Evolutionary conservation across 2,329 filamentous ascomycete species (phyloP).

Genomic region (Camptophora hylomeconis): DNA sequence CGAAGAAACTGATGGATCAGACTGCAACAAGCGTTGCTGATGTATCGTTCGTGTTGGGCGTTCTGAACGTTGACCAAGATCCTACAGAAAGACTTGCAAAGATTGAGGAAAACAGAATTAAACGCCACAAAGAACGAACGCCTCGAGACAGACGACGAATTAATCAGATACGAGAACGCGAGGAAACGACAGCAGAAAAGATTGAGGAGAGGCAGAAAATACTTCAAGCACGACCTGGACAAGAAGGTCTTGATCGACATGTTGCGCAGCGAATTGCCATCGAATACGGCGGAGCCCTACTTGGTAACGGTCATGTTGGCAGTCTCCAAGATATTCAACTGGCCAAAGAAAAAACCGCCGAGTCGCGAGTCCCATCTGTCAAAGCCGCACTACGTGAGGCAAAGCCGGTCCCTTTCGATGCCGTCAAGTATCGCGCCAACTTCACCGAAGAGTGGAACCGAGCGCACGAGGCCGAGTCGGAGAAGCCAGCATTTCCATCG

Average conservation of each 20-base stretch:
- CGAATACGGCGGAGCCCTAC: conserved; percentile 8
- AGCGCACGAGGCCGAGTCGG: no score
- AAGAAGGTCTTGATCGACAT: conserved; percentile 6
- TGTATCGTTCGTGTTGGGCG: conserved; percentile 41
- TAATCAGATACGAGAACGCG: conserved; percentile 7
- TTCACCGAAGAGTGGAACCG: no score
- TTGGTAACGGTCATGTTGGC: conserved; percentile 4
- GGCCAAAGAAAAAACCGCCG: conserved; percentile 20
- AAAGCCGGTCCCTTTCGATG: no score
- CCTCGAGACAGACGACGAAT: conserved; percentile 8
- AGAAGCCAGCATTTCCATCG: no score
- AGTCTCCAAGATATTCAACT: conserved; percentile 3
- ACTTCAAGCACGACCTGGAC: conserved; percentile 14
- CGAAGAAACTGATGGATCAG: conserved; percentile 48
- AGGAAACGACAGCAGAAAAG: conserved; percentile 13
- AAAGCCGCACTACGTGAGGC: conserved; percentile 17
- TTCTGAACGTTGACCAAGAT: conserved; percentile 30
- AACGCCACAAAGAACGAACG: conserved; percentile 10
- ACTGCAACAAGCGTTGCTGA: conserved; percentile 51
- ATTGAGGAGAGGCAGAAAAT: conserved; percentile 19
- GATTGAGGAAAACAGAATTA: conserved; percentile 8
- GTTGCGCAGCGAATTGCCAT: conserved; percentile 7
- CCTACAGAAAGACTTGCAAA: conserved; percentile 11
- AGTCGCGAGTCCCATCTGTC: conserved; percentile 19
- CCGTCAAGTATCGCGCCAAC: no score